phyloP scores from a whole-genome alignment of 1,284 basidiomycete species.

The Leccinum pseudoinsigne region DNA sequence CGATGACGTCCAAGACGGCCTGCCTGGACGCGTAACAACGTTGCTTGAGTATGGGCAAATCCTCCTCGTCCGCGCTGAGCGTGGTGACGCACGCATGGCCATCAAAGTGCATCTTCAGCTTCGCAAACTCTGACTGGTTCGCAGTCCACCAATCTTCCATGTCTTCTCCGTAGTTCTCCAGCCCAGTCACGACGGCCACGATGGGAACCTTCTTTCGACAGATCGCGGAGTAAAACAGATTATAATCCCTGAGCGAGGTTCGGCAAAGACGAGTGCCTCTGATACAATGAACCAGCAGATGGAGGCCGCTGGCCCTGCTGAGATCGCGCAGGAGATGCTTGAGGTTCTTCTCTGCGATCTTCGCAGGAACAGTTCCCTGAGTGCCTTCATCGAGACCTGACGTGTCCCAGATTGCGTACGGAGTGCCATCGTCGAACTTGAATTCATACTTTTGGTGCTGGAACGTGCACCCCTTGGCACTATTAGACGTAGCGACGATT shows the following conservation, averaged over 20 bases:
- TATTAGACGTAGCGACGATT: constrained; percentile 28
- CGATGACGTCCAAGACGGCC: constrained; percentile 14
- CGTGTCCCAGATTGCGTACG: constrained; percentile 31
- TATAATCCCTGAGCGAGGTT: constrained; percentile 28
- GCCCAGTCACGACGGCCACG: constrained; percentile 30
- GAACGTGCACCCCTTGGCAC: constrained; percentile 32
- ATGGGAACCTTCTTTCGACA: constrained; percentile 35
- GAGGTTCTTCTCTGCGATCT: constrained; percentile 29
- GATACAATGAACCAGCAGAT: constrained; percentile 33
- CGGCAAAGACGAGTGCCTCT: constrained; percentile 28
- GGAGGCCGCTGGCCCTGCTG: constrained; percentile 24
- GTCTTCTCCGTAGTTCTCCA: constrained; percentile 25
- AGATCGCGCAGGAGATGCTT: constrained; percentile 25
- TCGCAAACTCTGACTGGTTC: constrained; percentile 24
- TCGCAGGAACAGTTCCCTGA: constrained; percentile 29
- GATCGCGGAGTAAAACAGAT: constrained; percentile 35
- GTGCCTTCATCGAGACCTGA: constrained; percentile 32
- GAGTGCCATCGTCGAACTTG: constrained; percentile 20
- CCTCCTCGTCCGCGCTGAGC: constrained; percentile 26
- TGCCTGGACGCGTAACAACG: constrained; percentile 28
- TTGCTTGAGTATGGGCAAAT: constrained; percentile 28
- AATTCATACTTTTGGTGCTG: constrained; percentile 29
- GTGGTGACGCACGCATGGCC: constrained; percentile 33
- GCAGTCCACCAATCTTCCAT: constrained; percentile 34
- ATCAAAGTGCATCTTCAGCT: constrained; percentile 32